Conservation (phyloP, 768 basidiomycete genomes). For the Pleurotus platypus region DNA sequence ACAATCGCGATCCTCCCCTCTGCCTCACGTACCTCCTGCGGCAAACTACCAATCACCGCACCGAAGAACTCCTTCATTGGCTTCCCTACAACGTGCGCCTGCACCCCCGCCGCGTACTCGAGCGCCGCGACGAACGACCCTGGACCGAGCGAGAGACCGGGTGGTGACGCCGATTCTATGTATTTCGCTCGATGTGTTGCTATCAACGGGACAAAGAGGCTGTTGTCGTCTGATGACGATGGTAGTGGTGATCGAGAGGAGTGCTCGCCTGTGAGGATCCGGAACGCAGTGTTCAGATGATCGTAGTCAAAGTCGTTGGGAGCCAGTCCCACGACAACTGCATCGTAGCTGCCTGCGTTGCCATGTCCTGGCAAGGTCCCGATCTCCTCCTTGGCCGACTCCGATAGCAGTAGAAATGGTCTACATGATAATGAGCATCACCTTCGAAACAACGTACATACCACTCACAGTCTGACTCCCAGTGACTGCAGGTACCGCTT, state of each 20-base stretch:
- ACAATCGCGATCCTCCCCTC: slow-evolving; percentile 45
- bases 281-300: slow-evolving; percentile 62
- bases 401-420: slow-evolving; percentile 55
- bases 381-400: slow-evolving; percentile 43
- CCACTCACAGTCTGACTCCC: slow-evolving; percentile 36
- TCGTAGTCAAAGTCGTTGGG: slow-evolving; percentile 49
- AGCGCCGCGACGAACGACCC: slow-evolving; percentile 68
- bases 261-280: slow-evolving; percentile 49
- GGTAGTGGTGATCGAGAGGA: too few species aligned
- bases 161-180: slow-evolving; percentile 36
- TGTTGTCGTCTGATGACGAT: background rate
- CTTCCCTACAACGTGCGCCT: slow-evolving; percentile 61
- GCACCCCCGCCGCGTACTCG: slow-evolving; percentile 45
- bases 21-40: background rate
- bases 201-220: slow-evolving; percentile 35
- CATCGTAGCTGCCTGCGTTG: slow-evolving; percentile 32
- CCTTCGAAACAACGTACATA: background rate
- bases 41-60: slow-evolving; percentile 40
- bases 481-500: slow-evolving; percentile 36
- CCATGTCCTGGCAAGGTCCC: background rate
- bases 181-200: slow-evolving; percentile 60
- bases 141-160: slow-evolving; percentile 61
- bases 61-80: slow-evolving; percentile 59
- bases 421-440: slow-evolving; percentile 20
- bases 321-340: slow-evolving; percentile 63